phyloP scores from a whole-genome alignment of 352 stramenopile genomes.

The Phytopythium litorale region DNA sequence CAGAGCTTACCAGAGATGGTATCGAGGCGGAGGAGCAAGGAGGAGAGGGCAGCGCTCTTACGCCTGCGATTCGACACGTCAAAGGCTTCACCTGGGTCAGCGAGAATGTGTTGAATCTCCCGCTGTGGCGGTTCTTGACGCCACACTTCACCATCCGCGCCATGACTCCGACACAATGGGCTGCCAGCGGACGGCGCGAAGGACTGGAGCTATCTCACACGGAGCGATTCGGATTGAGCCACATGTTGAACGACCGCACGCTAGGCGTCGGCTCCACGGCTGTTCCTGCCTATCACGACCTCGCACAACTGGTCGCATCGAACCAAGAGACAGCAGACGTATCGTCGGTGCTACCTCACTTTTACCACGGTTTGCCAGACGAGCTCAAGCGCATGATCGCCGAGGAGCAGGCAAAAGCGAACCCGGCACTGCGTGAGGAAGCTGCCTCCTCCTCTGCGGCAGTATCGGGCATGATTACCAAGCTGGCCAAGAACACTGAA shows the following conservation, averaged over 20 bases:
- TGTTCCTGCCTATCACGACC: conserved; percentile 29
- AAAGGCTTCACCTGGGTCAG: conserved; percentile 33
- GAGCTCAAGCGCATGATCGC: conserved; percentile 75
- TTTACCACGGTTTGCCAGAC: conserved; percentile 68
- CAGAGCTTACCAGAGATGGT: background rate
- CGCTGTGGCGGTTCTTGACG: conserved; percentile 35
- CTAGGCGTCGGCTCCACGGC: conserved; percentile 30
- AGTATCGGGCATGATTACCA: conserved; percentile 18
- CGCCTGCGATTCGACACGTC: conserved; percentile 4
- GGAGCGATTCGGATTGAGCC: conserved; percentile 49
- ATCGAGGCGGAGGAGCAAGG: background rate
- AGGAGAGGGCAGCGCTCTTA: conserved; percentile 1
- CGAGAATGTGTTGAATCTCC: conserved; percentile 26
- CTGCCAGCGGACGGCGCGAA: conserved; percentile 7
- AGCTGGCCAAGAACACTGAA: conserved; percentile 58
- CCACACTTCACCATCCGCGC: conserved; percentile 40
- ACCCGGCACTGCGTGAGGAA: background rate
- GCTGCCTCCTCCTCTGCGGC: background rate
- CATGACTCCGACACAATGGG: conserved; percentile 49
- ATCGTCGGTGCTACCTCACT: conserved; percentile 48
- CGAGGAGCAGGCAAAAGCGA: conserved; percentile 37
- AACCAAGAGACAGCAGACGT: conserved; percentile 33
- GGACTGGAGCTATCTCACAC: conserved; percentile 28
- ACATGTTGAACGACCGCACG: conserved; percentile 46
- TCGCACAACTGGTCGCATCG: conserved; percentile 31